Percentiles rank a stretch among this genome's conserved stretches.
Evolutionary conservation across 495 filamentous ascomycete genomes (phyloP).

Genomic region (Coniosporium apollinis): DNA sequence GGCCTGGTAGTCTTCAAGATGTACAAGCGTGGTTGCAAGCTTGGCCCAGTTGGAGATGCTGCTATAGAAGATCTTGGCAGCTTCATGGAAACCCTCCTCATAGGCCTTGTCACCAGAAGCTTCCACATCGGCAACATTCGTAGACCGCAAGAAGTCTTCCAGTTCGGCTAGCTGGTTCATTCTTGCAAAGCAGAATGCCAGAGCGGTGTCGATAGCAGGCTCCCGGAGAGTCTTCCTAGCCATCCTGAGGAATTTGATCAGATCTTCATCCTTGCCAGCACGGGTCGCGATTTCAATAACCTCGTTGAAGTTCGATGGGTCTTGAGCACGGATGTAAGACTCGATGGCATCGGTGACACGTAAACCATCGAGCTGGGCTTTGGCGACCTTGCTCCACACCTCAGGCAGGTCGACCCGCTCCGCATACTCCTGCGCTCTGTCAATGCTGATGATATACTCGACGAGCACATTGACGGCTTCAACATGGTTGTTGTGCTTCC

Average conservation of each 20-base stretch:
- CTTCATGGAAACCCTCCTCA: constrained; percentile 83
- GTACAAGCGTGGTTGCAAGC: constrained; percentile 89
- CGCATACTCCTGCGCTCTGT: constrained; percentile 90
- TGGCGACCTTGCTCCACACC: constrained; percentile 98
- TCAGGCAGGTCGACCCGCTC: constrained; percentile 90
- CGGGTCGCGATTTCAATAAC: constrained; percentile 94
- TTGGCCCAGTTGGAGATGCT: constrained; percentile 99
- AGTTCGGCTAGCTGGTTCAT: constrained; percentile 83
- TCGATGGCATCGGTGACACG: constrained; percentile 87
- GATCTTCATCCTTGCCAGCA: constrained; percentile 94
- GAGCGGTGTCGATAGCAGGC: constrained; percentile 78
- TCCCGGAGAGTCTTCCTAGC: constrained; percentile 92
- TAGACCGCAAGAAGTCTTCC: constrained; percentile 87
- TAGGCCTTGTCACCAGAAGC: constrained; percentile 97
- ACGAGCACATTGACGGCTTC: constrained; percentile 85
- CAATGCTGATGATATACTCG: constrained; percentile 95
- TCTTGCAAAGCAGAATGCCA: constrained; percentile 87
- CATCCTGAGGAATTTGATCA: constrained; percentile 95
- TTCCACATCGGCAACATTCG: constrained; percentile 90
- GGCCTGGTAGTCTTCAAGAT: constrained; percentile 91
- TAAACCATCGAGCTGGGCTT: constrained; percentile 93
- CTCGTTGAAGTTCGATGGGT: constrained; percentile 84
- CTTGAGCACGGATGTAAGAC: constrained; percentile 88
- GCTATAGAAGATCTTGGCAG: constrained; percentile 95
- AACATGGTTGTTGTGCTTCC: constrained; percentile 83